Evolutionary conservation across 345 rosid genomes (phyloP), one percentile per base, ranked within the genome.

Genomic region (Bruguiera gymnorhiza): DNA sequence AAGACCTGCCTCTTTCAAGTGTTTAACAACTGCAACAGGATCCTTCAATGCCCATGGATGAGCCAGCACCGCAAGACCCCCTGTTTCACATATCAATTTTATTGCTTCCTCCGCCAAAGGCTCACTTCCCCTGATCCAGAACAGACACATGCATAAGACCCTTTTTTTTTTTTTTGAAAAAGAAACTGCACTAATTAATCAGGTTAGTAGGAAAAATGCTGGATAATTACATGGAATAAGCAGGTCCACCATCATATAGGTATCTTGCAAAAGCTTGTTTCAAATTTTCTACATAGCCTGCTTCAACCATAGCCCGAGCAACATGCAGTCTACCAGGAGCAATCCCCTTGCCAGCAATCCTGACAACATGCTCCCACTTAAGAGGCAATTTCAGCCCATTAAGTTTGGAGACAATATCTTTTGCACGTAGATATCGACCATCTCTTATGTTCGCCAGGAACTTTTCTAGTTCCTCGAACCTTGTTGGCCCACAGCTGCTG

Each of bases 21-120:
- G 80, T 78, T 82, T 76, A 69, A 88, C 83, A 34, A 95, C 71
- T 21, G 85, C 70, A 63, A 77, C 84, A 34, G 96, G 94, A 71
- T 95, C 78, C 76, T 90, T 90, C 79, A 95, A 77, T 31, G 91
- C 90, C 99, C 99, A 95, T 16, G 99, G 99, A 85, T 95, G 99
- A 78, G 98, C 99, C 31, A 95, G 86, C 54, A 95, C 97, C n/a
- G 98, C 84, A 72, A 95, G 74, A 59, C 98, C 99, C 54, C 99
- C 99, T 0, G 98, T 90, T 80, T 81, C 80, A 79, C 76, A 62
- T 66, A 95, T 86, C 43, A 95, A 73, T 77, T 73, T 80, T 68
- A 95, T 88, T 18, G 96, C 87, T 76, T 85, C 96, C 85, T 90
- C 96, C 6, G 86, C 82, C 53, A 63, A 79, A 81, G 98, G 97